Evolutionary conservation across 2,329 filamentous ascomycete genomes (phyloP), one percentile per base, ranked within the genome.

Genomic region (Trichophyton schoenleinii): DNA sequence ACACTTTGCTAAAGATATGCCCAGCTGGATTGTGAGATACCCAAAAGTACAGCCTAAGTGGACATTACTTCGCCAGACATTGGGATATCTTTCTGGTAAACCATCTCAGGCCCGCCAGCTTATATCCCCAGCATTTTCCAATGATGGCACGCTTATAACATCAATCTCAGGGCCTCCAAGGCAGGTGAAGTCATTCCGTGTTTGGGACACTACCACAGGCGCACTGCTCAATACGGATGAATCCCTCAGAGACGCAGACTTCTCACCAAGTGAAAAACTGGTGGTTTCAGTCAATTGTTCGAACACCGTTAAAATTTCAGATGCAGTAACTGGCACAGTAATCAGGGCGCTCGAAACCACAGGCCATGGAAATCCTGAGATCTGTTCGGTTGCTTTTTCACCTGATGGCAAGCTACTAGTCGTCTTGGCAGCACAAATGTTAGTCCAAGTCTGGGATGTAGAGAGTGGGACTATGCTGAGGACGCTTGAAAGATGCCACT

Each of bases 1-100:
- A 36, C 57, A 58, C 3, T 73, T 70, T 64, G 8, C 60, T 28
- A 25, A 57, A 28, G 38, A 66, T 11, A 38, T 68, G 8, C 63
- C 67, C 8, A 25, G 52, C 38, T 67, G 64, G 62, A 64, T 70
- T 31, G 22, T 13, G 25, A 28, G 18, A 31, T 34, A n/a, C 11
- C 53, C 53, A 36, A 31, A 15, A 20, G 53, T 57, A 13, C 22
- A n/a, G 7, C 25, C 53, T 6, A 20, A 34, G 18, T 57, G 53
- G 53, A 57, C 22, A 15, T 20, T 28, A 13, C 34, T 31, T 31
- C 22, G 34, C n/a, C 25, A 57, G 15, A 57, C 53, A 15, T 28
- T 57, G 9, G 60, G 52, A 22, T 59, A 13, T 8, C 31, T 20
- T 59, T 46, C 53, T 57, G 18, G 46, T 8, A 31, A 34, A 31